Evolutionary conservation across 768 basidiomycete genomes (phyloP).

Genomic region (Cystofilobasidium bisporidii): DNA sequence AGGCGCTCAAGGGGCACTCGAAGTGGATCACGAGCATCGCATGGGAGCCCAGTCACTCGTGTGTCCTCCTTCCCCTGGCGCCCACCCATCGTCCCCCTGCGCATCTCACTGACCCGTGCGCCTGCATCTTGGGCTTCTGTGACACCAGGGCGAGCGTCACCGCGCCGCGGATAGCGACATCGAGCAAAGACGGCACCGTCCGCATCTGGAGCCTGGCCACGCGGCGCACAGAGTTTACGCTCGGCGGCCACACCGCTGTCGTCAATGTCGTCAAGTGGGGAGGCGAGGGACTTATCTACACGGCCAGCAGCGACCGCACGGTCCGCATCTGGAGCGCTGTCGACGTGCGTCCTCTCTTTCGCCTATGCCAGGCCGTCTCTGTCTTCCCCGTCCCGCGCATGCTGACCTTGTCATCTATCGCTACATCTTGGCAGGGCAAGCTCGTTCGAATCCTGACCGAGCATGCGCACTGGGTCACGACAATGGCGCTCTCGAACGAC

Average conservation of each 20-base stretch:
- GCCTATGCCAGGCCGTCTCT: not conserved
- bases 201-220: slow-evolving; percentile 80
- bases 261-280: slow-evolving; percentile 97
- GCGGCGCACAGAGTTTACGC: slow-evolving; percentile 63
- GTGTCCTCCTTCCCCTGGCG: slow-evolving; percentile 35
- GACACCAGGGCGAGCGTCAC: slow-evolving; percentile 31
- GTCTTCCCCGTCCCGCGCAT: too few relatives aligned
- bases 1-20: slow-evolving; percentile 80
- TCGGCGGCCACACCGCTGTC: slow-evolving; percentile 86
- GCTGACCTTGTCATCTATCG: too few relatives aligned
- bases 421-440: slow-evolving; percentile 71
- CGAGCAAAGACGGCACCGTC: slow-evolving; percentile 92
- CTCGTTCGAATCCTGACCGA: slow-evolving; percentile 77
- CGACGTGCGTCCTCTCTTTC: slow-evolving; percentile 45
- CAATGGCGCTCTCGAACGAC: slow-evolving; percentile 87
- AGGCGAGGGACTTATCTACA: slow-evolving; percentile 82
- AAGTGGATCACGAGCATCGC: slow-evolving; percentile 94
- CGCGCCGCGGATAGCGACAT: slow-evolving; percentile 77
- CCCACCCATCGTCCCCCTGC: too few relatives aligned
- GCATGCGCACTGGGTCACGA: slow-evolving; percentile 98
- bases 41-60: slow-evolving; percentile 96
- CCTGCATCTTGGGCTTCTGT: too few relatives aligned
- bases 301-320: slow-evolving; percentile 86
- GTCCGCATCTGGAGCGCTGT: slow-evolving; percentile 90
- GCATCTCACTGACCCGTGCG: too few relatives aligned